Evolutionary conservation across 2,329 filamentous ascomycete genomes (phyloP).

Genomic region (Alternaria arbusti): DNA sequence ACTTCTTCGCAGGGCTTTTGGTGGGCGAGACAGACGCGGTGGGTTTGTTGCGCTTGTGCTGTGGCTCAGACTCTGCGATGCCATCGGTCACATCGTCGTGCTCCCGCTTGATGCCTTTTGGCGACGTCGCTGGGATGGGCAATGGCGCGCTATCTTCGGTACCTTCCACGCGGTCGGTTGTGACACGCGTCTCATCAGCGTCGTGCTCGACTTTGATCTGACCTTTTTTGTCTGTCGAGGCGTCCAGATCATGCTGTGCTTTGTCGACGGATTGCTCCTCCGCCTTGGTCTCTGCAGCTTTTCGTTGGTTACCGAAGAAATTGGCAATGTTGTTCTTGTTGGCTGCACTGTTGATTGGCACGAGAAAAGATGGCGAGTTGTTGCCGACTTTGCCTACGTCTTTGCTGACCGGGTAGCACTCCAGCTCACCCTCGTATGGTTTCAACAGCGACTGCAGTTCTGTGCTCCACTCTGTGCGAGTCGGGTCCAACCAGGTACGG

Average conservation of each 20-base stretch:
- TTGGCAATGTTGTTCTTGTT: conserved; percentile 95
- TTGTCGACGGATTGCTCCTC: conserved; percentile 15
- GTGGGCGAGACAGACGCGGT: conserved; percentile 23
- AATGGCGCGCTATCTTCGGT: conserved; percentile 61
- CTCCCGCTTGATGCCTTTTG: conserved; percentile 57
- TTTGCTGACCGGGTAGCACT: conserved; percentile 83
- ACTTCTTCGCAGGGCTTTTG: conserved; percentile 33
- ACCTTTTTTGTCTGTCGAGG: conserved; percentile 29
- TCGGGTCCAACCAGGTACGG: conserved; percentile 79
- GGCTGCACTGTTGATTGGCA: conserved; percentile 81
- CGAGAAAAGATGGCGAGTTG: conserved; percentile 80
- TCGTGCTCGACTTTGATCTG: conserved; percentile 47
- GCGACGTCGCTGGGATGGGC: conserved; percentile 45
- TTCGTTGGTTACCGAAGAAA: conserved; percentile 74
- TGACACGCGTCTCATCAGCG: conserved; percentile 50
- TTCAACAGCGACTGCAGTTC: conserved; percentile 81
- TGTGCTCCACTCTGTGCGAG: conserved; percentile 72
- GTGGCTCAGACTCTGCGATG: conserved; percentile 42
- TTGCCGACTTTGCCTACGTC: conserved; percentile 96
- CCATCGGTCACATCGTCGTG: conserved; percentile 44
- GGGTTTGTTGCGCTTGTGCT: conserved; percentile 47
- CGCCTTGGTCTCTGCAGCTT: conserved; percentile 33
- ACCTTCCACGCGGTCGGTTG: conserved; percentile 51
- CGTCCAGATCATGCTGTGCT: conserved; percentile 22
- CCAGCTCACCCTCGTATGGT: conserved; percentile 79